Base-by-base conservation (phyloP, 2,329 filamentous ascomycete genomes). In the Hypoxylon sp. region DNA sequence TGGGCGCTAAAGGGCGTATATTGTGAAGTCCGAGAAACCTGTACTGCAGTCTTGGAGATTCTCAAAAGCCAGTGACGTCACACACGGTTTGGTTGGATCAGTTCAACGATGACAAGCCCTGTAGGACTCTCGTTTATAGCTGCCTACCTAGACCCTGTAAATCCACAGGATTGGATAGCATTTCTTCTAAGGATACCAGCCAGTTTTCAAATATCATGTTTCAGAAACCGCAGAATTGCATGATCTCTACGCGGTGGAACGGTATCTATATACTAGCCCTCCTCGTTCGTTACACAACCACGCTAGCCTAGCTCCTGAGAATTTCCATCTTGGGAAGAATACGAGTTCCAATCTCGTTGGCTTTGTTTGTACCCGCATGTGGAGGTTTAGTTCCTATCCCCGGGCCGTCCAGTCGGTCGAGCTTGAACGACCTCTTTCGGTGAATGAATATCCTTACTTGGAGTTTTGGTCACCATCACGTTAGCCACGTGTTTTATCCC, bases 211-310 rank as follows among this genome's bases (percentile, higher is more conserved):
- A 41, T 17, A 41, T 41, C 36, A n/a, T 17, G 36, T 17, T 41
- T 41, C n/a, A 17, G 36, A 19, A 6, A 2, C 13, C 14, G 34
- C 34, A 36, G 34, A 5, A 36, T n/a, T 7, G n/a, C n/a, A 17
- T 17, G 36, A 41, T 17, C 36, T 21, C 7, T 45, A 56, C n/a
- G 38, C 28, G 25, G 53, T 56, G 41, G 28, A 46, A 56, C 38
- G 19, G 11, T 43, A 23, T 45, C 11, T 23, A 11, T 14, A 5
- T 19, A 28, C 19, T 19, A 19, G 21, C 28, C 9, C 25, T 7
- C 53, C 19, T 34, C 53, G 14, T 17, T 46, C 38, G 30, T 10
- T 28, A 34, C 38, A 34, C 25, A 13, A 6, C 25, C 34, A 28
- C 36, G 53, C 32, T 43, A 56, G 41, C 36, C 38, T 21, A 56